Percentiles rank a stretch among this genome's conserved stretches.
phyloP scores from a whole-genome alignment of 768 basidiomycete species.

The Galerina marginata region DNA sequence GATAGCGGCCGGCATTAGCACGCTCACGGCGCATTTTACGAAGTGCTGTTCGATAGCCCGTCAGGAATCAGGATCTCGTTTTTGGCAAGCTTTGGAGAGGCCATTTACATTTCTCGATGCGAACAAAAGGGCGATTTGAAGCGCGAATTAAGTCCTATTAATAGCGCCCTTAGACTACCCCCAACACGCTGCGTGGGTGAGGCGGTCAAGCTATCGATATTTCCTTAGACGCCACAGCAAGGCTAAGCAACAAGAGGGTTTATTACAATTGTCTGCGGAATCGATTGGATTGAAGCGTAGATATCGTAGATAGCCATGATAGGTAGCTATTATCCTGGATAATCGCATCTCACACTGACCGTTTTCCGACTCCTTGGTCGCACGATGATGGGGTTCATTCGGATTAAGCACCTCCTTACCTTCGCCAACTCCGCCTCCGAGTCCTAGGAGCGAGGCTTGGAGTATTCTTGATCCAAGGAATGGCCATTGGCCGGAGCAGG shows the following conservation, averaged over 20 bases:
- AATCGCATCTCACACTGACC: not conserved
- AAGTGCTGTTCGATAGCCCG: too few relatives aligned
- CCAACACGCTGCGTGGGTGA: not conserved
- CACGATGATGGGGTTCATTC: slow-evolving; percentile 7
- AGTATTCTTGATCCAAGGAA: slow-evolving; percentile 4
- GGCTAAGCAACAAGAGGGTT: too few relatives aligned
- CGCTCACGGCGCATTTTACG: too few relatives aligned
- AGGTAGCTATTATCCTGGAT: too few relatives aligned
- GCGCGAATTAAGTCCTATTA: slow-evolving; percentile 1
- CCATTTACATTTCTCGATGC: not conserved
- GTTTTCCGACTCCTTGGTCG: not conserved
- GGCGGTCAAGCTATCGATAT: not conserved
- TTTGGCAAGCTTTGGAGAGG: too few relatives aligned
- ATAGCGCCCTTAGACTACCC: not conserved
- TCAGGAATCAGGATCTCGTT: too few relatives aligned
- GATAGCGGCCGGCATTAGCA: too few relatives aligned
- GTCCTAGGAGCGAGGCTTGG: not conserved
- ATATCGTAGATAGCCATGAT: too few relatives aligned
- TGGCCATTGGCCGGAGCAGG: too few relatives aligned
- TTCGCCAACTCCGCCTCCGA: not conserved
- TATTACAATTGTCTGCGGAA: too few relatives aligned
- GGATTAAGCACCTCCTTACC: not conserved
- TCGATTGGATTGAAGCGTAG: too few relatives aligned
- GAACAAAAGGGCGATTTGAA: slow-evolving; percentile 8
- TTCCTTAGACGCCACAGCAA: too few relatives aligned